Conservation (phyloP, 2,329 filamentous ascomycete genomes). For the Ophiostoma montium region DNA sequence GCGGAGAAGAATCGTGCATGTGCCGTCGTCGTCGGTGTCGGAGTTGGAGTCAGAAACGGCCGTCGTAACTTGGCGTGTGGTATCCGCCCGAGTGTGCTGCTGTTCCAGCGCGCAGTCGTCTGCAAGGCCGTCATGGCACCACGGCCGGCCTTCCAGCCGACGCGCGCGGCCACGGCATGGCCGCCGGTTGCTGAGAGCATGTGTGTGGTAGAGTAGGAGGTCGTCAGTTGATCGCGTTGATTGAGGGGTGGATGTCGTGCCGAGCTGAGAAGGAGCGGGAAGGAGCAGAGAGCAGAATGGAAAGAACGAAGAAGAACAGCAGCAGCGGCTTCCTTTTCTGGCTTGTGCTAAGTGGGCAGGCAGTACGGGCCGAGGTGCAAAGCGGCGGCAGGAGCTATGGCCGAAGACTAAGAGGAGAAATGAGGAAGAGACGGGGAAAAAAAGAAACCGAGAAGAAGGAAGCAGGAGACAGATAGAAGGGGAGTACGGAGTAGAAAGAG, state of each 20-base stretch:
- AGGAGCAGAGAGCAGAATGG: not conserved
- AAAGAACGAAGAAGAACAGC: not conserved
- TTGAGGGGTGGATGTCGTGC: not conserved
- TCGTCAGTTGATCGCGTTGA: not conserved
- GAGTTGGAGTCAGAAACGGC: not conserved
- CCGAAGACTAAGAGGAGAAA: not conserved
- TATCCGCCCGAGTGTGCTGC: not conserved
- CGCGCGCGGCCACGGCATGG: slow-evolving; percentile 6
- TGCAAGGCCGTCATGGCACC: slow-evolving; percentile 1
- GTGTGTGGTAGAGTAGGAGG: not conserved
- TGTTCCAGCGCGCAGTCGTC: slow-evolving; percentile 4
- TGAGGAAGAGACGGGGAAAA: not conserved
- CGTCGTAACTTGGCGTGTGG: not conserved
- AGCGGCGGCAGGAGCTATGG: not conserved
- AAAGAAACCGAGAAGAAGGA: not conserved
- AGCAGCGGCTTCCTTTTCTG: too few relatives aligned
- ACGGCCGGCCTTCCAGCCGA: slow-evolving; percentile 4
- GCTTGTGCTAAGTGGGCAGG: too few relatives aligned
- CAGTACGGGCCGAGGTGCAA: not conserved
- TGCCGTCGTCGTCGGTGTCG: not conserved
- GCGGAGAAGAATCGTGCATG: slow-evolving; percentile 13
- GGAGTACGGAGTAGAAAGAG: not conserved
- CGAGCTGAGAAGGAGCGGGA: not conserved
- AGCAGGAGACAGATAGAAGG: not conserved
- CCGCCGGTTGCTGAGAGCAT: slow-evolving; percentile 7